These are phyloP conservation scores for Poronia punctata DNA, from an alignment of 495 filamentous ascomycete species.

Conservation along the genomic window DNA sequence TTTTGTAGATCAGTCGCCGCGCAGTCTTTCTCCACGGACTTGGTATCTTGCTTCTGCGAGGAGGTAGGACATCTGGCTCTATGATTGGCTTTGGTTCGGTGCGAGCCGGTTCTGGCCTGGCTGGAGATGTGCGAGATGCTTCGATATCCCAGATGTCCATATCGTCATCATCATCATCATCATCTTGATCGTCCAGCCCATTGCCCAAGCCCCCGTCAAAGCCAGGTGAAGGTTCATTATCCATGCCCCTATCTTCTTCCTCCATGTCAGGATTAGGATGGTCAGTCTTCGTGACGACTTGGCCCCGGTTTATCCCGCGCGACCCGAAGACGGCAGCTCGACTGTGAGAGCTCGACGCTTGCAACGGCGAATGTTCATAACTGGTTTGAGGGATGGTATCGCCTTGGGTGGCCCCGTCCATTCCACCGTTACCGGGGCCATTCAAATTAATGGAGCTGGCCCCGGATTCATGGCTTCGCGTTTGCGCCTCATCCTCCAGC, in stretches of 20 bases:
- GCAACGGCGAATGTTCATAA: slow-evolving; percentile 4
- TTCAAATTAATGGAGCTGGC: slow-evolving; percentile 19
- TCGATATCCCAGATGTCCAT: slow-evolving; percentile 43
- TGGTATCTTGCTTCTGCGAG: slow-evolving; percentile 35
- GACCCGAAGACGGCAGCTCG: slow-evolving; percentile 5
- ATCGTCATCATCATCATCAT: slow-evolving; percentile 27
- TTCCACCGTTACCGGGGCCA: slow-evolving; percentile 15
- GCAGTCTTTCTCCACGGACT: slow-evolving; percentile 37
- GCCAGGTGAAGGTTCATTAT: slow-evolving; percentile 7
- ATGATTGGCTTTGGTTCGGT: slow-evolving; percentile 9
- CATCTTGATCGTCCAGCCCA: slow-evolving; percentile 4
- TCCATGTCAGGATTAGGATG: not conserved
- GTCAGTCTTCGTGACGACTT: not conserved
- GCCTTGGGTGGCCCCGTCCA: slow-evolving; percentile 25
- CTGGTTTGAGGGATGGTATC: slow-evolving; percentile 6
- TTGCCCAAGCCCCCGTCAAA: slow-evolving; percentile 8
- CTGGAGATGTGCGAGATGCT: slow-evolving; percentile 32
- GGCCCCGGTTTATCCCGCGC: not conserved
- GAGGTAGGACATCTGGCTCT: slow-evolving; percentile 13
- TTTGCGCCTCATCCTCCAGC: too few species aligned
- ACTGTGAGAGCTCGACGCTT: slow-evolving; percentile 4
- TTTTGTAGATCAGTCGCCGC: slow-evolving; percentile 23
- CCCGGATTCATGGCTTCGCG: too few species aligned
- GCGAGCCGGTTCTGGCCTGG: slow-evolving; percentile 18
- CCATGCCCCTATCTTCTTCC: not conserved